phyloP scores from a whole-genome alignment of 2,329 filamentous ascomycete genomes.

The Colletotrichum cordylinicola region DNA sequence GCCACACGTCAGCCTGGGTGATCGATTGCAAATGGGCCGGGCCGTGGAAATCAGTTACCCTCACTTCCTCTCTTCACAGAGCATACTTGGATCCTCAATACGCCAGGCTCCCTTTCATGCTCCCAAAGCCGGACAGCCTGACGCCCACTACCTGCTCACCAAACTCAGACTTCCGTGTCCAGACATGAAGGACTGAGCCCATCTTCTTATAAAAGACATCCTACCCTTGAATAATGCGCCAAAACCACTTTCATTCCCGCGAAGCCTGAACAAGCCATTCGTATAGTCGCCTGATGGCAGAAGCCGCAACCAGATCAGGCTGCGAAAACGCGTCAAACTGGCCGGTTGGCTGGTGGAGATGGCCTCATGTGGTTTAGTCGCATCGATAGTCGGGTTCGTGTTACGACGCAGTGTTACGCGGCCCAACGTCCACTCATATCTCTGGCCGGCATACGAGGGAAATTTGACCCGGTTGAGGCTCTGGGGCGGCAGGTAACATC shows the following conservation, averaged over 20 bases:
- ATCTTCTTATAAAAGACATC: neutral
- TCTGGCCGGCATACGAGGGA: neutral
- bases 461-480: neutral
- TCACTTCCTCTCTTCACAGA: neutral
- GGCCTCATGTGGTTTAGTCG: neutral
- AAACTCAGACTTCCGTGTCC: neutral
- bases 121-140: neutral
- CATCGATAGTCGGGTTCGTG: neutral
- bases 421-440: neutral
- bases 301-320: neutral
- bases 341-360: neutral
- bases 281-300: neutral
- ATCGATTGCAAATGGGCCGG: neutral
- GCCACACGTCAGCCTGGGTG: no score
- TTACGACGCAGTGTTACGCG: neutral
- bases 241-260: fast-evolving
- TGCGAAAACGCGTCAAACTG: neutral
- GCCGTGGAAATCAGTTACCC: no score
- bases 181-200: no score
- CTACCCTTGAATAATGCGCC: fast-evolving
- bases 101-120: neutral
- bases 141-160: neutral
- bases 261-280: neutral
- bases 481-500: neutral
- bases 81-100: neutral